Base-by-base conservation (phyloP, 2,329 filamentous ascomycete species). In the Botrytis deweyae region DNA sequence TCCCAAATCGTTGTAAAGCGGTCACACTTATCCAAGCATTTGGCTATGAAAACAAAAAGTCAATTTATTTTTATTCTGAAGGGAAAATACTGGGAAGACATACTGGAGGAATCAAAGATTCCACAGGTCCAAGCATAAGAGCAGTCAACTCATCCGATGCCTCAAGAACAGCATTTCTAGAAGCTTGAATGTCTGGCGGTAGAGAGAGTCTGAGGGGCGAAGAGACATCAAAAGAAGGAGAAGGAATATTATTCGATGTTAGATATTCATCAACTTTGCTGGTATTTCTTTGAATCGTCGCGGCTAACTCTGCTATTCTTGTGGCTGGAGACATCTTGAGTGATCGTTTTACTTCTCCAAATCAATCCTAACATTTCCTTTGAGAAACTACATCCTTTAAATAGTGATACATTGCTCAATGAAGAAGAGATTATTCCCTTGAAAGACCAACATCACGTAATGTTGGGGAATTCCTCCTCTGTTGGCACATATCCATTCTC, bases 71-170 rank as follows among this genome's bases (percentile, higher is more conserved):
- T 40, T n/a, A 29, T 7, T 18, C 16, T 14, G 5, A 25, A 12
- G 3, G 20, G 4, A 12, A 4, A 22, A 25, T 4, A 49, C 1
- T 33, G 2, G 29, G 3, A 67, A 22, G 4, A 16, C 52, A 2
- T 33, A 70, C n/a, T 4, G 52, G 49, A 18, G 49, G 67, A 29
- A 71, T 63, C 14, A 55, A 29, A 25, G 42, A 64, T 63, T 64
- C 59, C 4, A 55, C 22, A 8, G 44, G 44, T 2, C 59, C 69
- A 10, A 42, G 69, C 59, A 72, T 65, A 42, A 55, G 59, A 20
- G 61, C 42, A 22, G 58, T 72, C 29, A 58, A 36, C 46, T 72
- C 69, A 72, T 65, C 44, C 4, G 70, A 63, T 40, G 70, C 70
- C 18, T 42, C 61, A 29, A 72, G 59, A n/a, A 65, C 16, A 40